Base-by-base conservation (phyloP, 805 yeast species). In the Wickerhamomyces chaumierensis region DNA sequence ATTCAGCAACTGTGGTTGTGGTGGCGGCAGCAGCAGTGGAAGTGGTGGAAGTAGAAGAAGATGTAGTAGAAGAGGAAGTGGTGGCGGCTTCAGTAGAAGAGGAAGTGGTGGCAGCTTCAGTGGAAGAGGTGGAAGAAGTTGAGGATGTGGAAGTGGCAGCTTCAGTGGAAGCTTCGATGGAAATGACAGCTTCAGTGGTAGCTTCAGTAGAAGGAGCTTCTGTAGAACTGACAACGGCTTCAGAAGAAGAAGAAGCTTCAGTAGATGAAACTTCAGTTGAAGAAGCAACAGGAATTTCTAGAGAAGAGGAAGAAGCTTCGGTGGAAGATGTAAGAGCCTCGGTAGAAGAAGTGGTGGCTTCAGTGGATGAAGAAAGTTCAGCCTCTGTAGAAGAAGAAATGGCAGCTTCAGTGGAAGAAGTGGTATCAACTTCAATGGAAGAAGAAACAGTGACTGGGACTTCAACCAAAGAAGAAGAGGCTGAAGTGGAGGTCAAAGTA, bases 1-100 rank as follows among this genome's bases (percentile, higher is more conserved):
- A 61, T 39, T 53, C 38, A 20, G 47, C 48, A 16, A 56, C 34
- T n/a, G 49, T 42, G 12, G 52, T 20, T 7, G 56, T 38, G 6
- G 49, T 35, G 41, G 68, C 61, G 39, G 54, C 38, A 27, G 47
- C 49, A 17, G 55, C 34, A 16, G 51, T 41, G 9, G 52, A 25
- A 8, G 56, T 38, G 5, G 49, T 35, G 32, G 45, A 33, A n/a
- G 46, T 34, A 33, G 48, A 34, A 15, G 44, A 16, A 11, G 39
- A 43, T 17, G 49, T 41, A n/a, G 49, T 33, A 12, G 53, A 37
- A 13, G 48, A 36, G 31, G 47, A 21, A 14, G 44, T 21, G 6
- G 44, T 46, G 15, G 51, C 31, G 9, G 52, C 39, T 7, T 48
- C 34, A 9, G 55, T 37, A 15, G 47, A 36, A 32, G 44, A 33